A percentile compares a stretch with the other conserved stretches of the same genome.
Conservation (phyloP, 306 rosid genomes). For the Dryas octopetala region DNA sequence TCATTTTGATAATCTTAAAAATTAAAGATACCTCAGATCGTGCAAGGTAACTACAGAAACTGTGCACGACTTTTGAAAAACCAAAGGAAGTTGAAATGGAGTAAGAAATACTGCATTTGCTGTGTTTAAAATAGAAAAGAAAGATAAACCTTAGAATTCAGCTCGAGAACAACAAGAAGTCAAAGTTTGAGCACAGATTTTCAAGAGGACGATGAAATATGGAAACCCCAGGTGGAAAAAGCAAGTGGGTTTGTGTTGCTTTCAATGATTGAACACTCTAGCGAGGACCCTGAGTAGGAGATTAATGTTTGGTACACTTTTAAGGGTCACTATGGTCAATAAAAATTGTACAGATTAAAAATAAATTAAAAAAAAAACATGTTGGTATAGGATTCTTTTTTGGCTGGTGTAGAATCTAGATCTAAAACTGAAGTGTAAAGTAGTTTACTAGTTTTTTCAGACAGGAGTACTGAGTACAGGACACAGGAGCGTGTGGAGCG, state of each 20-base stretch:
- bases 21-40: background rate
- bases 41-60: too few species aligned
- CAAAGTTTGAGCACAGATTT: slow-evolving; percentile 25
- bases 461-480: background rate
- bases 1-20: background rate
- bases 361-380: background rate
- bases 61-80: background rate
- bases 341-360: background rate
- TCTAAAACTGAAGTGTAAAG: slow-evolving; percentile 38
- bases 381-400: slow-evolving; percentile 29
- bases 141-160: background rate
- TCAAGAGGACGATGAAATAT: slow-evolving; percentile 23
- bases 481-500: slow-evolving; percentile 48
- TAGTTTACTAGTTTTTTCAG: slow-evolving; percentile 3
- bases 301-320: slow-evolving; percentile 27
- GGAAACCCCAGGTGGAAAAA: slow-evolving; percentile 13
- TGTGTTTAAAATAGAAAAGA: too few species aligned
- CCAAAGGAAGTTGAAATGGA: background rate
- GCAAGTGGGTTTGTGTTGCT: slow-evolving; percentile 16
- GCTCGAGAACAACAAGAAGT: slow-evolving; percentile 18
- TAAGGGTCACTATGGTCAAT: slow-evolving; percentile 4
- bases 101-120: too few species aligned
- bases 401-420: slow-evolving; percentile 41
- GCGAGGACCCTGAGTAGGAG: slow-evolving; percentile 35
- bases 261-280: slow-evolving; percentile 66